Evolutionary conservation across 108 stramenopile species (phyloP).

Genomic region (Schizochytrium sp.): DNA sequence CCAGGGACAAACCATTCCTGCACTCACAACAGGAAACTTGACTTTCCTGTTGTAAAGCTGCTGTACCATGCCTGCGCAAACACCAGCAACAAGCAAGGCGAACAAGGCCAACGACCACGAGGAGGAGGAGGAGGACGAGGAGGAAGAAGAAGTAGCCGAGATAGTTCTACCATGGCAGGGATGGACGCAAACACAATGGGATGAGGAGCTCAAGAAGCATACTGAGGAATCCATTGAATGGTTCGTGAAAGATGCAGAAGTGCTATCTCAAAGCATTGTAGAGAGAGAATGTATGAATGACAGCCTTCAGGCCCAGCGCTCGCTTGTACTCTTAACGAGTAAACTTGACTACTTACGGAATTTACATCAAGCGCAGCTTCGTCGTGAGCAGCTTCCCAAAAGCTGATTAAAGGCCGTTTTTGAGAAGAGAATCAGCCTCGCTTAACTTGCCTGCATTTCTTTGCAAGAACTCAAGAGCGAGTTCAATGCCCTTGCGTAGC

Average conservation of each 20-base stretch:
- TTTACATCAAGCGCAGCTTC: neutral
- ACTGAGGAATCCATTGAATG: neutral
- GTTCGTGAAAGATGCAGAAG: slow-evolving; percentile 11
- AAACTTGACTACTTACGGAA: neutral
- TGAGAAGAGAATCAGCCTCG: neutral
- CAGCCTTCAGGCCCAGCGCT: neutral
- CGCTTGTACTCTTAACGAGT: neutral
- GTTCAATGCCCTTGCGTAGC: neutral
- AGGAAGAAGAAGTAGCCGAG: too few relatives aligned
- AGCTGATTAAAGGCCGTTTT: neutral
- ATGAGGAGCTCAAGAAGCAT: neutral
- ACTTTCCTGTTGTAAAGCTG: too few relatives aligned
- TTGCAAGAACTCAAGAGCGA: neutral
- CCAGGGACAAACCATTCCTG: too few relatives aligned
- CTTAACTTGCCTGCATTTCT: neutral
- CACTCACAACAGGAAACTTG: too few relatives aligned
- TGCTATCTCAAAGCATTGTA: neutral
- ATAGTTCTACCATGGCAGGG: neutral
- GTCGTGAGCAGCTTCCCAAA: neutral
- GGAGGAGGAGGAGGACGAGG: too few relatives aligned
- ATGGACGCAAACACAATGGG: neutral
- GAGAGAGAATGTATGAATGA: slow-evolving; percentile 14
- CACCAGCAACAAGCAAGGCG: too few relatives aligned
- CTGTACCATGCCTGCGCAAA: too few relatives aligned
- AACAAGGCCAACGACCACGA: too few relatives aligned